Base-by-base conservation (phyloP, 768 basidiomycete species). In the Hygrocybe coccinea region DNA sequence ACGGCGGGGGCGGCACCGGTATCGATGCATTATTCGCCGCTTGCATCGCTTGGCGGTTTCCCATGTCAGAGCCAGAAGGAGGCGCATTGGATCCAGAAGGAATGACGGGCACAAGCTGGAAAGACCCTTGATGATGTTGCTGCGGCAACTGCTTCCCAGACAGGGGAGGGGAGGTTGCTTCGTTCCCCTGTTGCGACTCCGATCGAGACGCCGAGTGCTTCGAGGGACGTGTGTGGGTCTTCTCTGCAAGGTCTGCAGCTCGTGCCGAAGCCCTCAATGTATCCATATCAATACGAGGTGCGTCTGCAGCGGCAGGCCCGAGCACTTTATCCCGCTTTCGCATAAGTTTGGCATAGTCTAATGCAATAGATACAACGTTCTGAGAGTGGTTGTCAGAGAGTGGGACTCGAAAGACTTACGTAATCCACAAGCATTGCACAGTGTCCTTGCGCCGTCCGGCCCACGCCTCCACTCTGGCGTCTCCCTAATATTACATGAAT, bases 401-500 rank as follows among this genome's bases (percentile, higher is more conserved):
- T 50, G 29, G 55, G 34, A 57, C 41, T 54, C 49, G 52, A 51
- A 58, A 34, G 33, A 83, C 86, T 67, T 68, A 91, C 89, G 89
- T 61, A 91, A 71, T 33, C 89, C 89, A 70, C 89, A 91, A 41
- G 89, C 89, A 67, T 91, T 91, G 65, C 89, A 91, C 62, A 91
- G 66, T 7, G 89, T 91, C 64, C 89, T 74, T 22, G 89, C 89
- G 3, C 89, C 89, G 64, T 91, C 89, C 2, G 89, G 89, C 14
- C 89, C 89, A 22, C 89, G 80, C 52, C 89, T 71, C 89, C 89
- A 91, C 68, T 91, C 89, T n/a, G 89, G 89, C 3, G 89, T 91
- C 66, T 91, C 89, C 56, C 86, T 77, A 54, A 90, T 91, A 71
- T 89, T 88, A 67, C 89, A 91, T 33, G 89, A 90, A 70, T 91